Base-by-base conservation (phyloP, 805 yeast genomes). In the Sugiyamaella lignohabitans region DNA sequence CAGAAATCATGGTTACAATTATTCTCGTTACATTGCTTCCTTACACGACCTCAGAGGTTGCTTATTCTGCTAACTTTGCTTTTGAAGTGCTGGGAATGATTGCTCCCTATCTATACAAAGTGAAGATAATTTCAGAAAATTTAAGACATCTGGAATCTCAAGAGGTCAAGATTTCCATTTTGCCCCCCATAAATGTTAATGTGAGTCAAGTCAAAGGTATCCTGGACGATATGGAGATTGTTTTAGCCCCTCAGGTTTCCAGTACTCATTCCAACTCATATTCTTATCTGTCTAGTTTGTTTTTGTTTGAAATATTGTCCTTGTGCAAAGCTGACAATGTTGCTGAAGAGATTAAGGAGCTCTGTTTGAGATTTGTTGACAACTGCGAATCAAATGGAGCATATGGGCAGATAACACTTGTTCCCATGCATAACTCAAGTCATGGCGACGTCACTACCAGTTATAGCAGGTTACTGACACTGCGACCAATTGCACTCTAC, bases 1-100 rank as follows among this genome's bases (percentile, higher is more conserved):
- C 81, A 1, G 84, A 78, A 49, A 53, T 68, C 0, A 53, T 84
- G 14, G 60, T 84, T 4, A 59, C 57, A 5, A 67, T 78, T 1
- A 46, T 81, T 4, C 57, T 81, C 19, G 57, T 79, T 42, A 54
- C 52, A 6, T 37, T 51, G 16, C 18, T 41, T 5, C 41, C 43
- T 11, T 38, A 45, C 5, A 32, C 50, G 16, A 21, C 27, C 5
- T 30, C 40, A 36, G 36, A 38, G 4, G 39, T 36, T 5, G 52
- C 40, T 24, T 2, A 38, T 14, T 4, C 64, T 74, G 4, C 84
- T 79, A 49, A 66, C 79, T 0, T 71, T 70, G 68, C 77, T 2
- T 60, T 85, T 43, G 89, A 84, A 46, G 55, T 79, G 52, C 62
- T 79, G n/a, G 88, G 91, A 0, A 48, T 65, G 11, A 73, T 82